These are phyloP conservation scores for Panaeolus papilionaceus DNA, from an alignment of 768 basidiomycete genomes.

Conservation along the genomic window DNA sequence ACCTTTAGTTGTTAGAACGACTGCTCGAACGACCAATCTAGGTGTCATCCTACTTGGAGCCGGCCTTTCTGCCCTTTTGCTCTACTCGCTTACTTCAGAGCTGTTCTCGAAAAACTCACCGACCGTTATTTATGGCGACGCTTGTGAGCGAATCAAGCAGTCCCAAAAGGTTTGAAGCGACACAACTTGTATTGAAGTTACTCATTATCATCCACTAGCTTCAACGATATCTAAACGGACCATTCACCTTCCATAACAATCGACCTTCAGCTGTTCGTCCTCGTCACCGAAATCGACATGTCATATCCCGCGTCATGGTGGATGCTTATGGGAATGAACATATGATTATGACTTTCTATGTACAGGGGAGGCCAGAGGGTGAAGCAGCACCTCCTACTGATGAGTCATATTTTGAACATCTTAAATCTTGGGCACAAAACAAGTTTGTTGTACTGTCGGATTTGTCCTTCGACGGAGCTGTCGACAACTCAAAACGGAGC, in stretches of 20 bases:
- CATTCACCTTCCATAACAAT: constrained; percentile 81
- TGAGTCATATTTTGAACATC: constrained; percentile 50
- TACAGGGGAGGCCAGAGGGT: constrained; percentile 64
- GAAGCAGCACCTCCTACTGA: constrained; percentile 39
- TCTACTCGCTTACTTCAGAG: constrained; percentile 83
- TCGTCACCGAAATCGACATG: constrained; percentile 83
- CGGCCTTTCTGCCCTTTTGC: constrained; percentile 74
- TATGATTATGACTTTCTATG: constrained; percentile 84
- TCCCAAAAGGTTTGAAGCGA: constrained; percentile 46
- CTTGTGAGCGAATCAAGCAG: constrained; percentile 58
- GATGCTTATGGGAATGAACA: constrained; percentile 81
- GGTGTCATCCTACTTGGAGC: constrained; percentile 78
- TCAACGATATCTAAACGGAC: constrained; percentile 67
- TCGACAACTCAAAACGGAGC: constrained; percentile 51
- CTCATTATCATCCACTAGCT: constrained; percentile 50
- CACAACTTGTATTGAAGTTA: constrained; percentile 17
- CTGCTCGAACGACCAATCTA: constrained; percentile 55
- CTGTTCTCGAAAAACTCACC: constrained; percentile 90
- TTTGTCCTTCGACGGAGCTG: constrained; percentile 61
- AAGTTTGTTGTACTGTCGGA: constrained; percentile 49
- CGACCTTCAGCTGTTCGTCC: constrained; percentile 79
- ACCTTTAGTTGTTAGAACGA: constrained; percentile 51
- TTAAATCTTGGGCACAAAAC: constrained; percentile 49
- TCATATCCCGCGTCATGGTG: constrained; percentile 76
- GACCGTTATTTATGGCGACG: constrained; percentile 75